Base-by-base conservation (phyloP, 164 flowering plant species). In the Piper longum region DNA sequence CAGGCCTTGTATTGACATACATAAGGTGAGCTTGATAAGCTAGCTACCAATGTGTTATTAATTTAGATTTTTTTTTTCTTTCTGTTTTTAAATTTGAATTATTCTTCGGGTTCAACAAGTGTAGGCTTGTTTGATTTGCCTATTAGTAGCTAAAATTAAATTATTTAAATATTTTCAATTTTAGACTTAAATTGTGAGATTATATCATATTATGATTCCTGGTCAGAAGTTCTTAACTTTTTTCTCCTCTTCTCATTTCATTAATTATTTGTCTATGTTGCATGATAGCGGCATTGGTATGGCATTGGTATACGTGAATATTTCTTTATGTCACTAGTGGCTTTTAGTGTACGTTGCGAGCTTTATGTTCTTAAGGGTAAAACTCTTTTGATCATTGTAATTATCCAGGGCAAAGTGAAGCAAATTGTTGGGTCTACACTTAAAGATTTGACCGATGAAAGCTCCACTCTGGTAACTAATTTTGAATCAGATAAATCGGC, bases 371-470 rank as follows among this genome's bases (percentile, higher is more conserved):
- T 5, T 9, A 48, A 9, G 14, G 11, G 8, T 5, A 48, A 48
- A 5, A 9, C 9, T 5, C 52, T 48, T 8, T 9, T 48, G 52
- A 5, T 48, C 11, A 62, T 42, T 70, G 61, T 43, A 64, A 65
- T 54, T 13, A 77, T 73, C 73, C 75, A 93, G 97, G 99, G 95
- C 11, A 95, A 91, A 77, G 99, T 95, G 79, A 95, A 95, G 74
- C 97, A 95, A 75, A 95, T 95, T 74, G 99, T 95, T 70, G 99
- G 99, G 45, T 95, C 99, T 17, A 90, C 99, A 12, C 87, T 95
- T 63, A 63, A 62, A 70, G 99, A 95, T 78, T 73, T 74, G 52
- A 76, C 76, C 64, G 95, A 81, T 59, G 82, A 65, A 36, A 82
- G 71, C 13, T 75, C 83, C 54, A 62, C 72, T 66, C 85, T 82